A percentile compares a stretch with the other conserved stretches of the same genome.
Evolutionary conservation across 2,329 filamentous ascomycete species (phyloP).

Genomic region (Colletotrichum navitas): DNA sequence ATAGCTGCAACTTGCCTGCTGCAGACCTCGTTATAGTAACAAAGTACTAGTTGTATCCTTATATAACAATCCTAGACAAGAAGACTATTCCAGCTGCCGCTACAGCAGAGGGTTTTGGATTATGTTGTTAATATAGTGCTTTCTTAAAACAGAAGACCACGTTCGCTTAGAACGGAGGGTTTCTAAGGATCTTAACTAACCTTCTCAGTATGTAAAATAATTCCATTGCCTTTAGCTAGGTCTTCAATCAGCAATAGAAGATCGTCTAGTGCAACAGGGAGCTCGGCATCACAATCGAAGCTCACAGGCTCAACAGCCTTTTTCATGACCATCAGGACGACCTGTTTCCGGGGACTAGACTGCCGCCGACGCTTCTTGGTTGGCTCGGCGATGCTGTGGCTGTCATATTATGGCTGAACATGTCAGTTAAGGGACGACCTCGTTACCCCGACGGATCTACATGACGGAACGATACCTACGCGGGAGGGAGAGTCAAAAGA

Average conservation of each 20-base stretch:
- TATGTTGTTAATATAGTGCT: not conserved
- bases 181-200: not conserved
- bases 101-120: not conserved
- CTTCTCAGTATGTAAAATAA: not conserved
- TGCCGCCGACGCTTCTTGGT: slow-evolving; percentile 18
- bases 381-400: not conserved
- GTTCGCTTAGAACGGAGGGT: not conserved
- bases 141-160: not conserved
- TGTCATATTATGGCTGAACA: too few species aligned
- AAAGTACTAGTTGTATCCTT: slow-evolving; percentile 44
- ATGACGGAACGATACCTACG: too few species aligned
- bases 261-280: not conserved
- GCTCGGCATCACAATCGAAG: not conserved
- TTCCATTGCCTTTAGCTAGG: slow-evolving; percentile 1
- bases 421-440: too few species aligned
- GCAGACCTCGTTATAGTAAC: slow-evolving; percentile 39
- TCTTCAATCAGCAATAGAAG: not conserved
- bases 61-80: slow-evolving; percentile 43
- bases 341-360: slow-evolving; percentile 17
- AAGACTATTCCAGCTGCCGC: slow-evolving; percentile 23
- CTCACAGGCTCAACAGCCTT: slow-evolving; percentile 4
- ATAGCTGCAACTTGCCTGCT: slow-evolving; percentile 14
- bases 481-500: too few species aligned
- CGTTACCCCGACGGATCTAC: too few species aligned
- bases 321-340: slow-evolving; percentile 1